Conservation (phyloP, 1,139 yeast species). For the Pichia sorboxylosa region DNA sequence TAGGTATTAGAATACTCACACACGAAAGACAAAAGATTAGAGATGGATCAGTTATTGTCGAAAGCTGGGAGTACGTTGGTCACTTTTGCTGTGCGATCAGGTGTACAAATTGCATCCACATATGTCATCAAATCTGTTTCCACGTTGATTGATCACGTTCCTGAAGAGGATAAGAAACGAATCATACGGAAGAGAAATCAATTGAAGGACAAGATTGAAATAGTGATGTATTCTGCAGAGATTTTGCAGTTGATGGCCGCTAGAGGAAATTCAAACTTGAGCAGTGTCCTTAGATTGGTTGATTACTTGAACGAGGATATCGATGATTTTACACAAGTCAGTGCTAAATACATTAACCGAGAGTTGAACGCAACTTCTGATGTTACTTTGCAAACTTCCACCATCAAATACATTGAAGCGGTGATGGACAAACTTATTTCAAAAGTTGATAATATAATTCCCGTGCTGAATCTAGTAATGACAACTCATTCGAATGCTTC, state of each 20-base stretch:
- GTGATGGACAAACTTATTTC: conserved; percentile 37
- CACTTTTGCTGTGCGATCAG: conserved; percentile 68
- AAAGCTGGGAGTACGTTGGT: conserved; percentile 69
- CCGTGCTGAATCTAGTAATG: conserved; percentile 54
- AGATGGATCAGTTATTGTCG: conserved; percentile 20
- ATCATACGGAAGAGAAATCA: conserved; percentile 33
- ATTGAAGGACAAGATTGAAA: conserved; percentile 49
- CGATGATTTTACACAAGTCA: conserved; percentile 42
- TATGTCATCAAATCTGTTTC: conserved; percentile 61
- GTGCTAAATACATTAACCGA: no score
- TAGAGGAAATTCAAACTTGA: conserved; percentile 57
- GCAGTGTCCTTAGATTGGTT: conserved; percentile 45
- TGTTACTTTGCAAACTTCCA: conserved; percentile 26
- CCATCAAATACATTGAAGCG: conserved; percentile 36
- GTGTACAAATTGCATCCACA: conserved; percentile 64
- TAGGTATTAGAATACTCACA: no score
- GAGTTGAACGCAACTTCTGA: no score
- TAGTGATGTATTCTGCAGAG: conserved; percentile 60
- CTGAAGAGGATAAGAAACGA: conserved; percentile 40
- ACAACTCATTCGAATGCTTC: conserved; percentile 62
- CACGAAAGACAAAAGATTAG: background rate
- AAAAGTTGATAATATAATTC: conserved; percentile 59
- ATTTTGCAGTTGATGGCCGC: conserved; percentile 59
- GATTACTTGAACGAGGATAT: conserved; percentile 48
- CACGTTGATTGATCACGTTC: conserved; percentile 48